Percentiles rank a stretch among this genome's conserved stretches.
Conservation (phyloP, 2,329 filamentous ascomycete genomes). For the Trichothecium sympodiale region DNA sequence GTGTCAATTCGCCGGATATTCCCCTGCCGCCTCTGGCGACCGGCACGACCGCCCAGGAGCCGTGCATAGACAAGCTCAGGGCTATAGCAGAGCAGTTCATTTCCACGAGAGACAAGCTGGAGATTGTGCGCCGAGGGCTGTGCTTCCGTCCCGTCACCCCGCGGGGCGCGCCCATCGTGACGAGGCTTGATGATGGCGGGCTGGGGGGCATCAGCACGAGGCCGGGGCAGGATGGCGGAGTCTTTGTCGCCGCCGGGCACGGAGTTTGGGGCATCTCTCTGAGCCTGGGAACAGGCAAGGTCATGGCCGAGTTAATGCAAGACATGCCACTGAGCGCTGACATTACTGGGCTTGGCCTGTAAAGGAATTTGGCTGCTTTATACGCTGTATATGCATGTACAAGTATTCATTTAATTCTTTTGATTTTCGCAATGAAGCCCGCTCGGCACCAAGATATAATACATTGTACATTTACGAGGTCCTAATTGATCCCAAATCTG, state of each 20-base stretch:
- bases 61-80: constrained; percentile 36
- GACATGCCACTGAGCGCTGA: constrained; percentile 47
- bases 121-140: constrained; percentile 52
- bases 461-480: no score
- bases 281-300: constrained; percentile 56
- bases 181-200: constrained; percentile 41
- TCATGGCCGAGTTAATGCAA: constrained; percentile 59
- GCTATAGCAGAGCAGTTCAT: constrained; percentile 37
- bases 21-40: constrained; percentile 40
- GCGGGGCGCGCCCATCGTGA: constrained; percentile 52
- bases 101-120: constrained; percentile 34
- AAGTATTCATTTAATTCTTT: no score
- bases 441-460: no score
- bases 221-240: constrained; percentile 40
- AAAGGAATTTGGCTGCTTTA: background rate
- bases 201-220: constrained; percentile 39
- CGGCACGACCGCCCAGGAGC: constrained; percentile 7
- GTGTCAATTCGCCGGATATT: constrained; percentile 51
- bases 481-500: no score
- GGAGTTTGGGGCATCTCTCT: constrained; percentile 64
- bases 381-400: no score
- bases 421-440: no score
- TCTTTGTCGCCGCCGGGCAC: constrained; percentile 63
- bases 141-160: constrained; percentile 64
- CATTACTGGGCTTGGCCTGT: constrained; percentile 23